phyloP scores from a whole-genome alignment of 2,329 filamentous ascomycete genomes.

The Reticulascus tulasneorum region DNA sequence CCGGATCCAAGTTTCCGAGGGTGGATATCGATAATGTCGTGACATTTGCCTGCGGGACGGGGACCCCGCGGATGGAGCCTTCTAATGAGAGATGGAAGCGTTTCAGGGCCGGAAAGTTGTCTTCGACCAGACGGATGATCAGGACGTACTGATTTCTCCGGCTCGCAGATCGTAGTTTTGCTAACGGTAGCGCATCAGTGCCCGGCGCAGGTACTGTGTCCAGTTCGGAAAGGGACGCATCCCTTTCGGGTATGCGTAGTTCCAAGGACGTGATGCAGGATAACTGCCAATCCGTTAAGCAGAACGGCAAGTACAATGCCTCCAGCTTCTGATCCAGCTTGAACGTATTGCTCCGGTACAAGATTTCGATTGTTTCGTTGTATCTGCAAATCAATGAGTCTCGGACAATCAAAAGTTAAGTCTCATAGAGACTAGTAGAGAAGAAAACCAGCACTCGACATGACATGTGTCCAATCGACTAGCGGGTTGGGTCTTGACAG shows the following conservation, averaged over 20 bases:
- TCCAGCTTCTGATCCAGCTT: slow-evolving; percentile 14
- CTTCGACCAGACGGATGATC: slow-evolving; percentile 6
- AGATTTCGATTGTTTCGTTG: slow-evolving; percentile 13
- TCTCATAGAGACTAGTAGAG: too few species aligned
- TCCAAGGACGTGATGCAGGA: slow-evolving; percentile 14
- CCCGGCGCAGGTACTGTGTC: slow-evolving; percentile 7
- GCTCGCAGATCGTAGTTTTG: slow-evolving; percentile 3
- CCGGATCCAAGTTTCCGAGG: slow-evolving; percentile 8
- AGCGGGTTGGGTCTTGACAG: too few species aligned
- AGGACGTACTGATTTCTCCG: slow-evolving; percentile 8
- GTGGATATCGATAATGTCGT: slow-evolving; percentile 12
- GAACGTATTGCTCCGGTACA: slow-evolving; percentile 14
- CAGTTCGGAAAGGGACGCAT: slow-evolving; percentile 11
- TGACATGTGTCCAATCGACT: too few species aligned
- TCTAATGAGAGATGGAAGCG: slow-evolving; percentile 13
- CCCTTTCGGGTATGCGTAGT: slow-evolving; percentile 12
- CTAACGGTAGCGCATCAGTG: slow-evolving; percentile 1
- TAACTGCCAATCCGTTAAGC: slow-evolving; percentile 3
- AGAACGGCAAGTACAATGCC: slow-evolving; percentile 11
- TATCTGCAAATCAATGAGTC: slow-evolving; percentile 9
- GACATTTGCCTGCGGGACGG: slow-evolving; percentile 9
- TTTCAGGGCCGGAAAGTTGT: slow-evolving; percentile 11
- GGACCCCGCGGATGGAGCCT: slow-evolving; percentile 11
- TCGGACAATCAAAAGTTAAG: too few species aligned
- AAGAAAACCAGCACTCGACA: too few species aligned